These are phyloP conservation scores for Colletotrichum cordylinicola DNA, from an alignment of 2,329 filamentous ascomycete genomes.

Conservation along the genomic window DNA sequence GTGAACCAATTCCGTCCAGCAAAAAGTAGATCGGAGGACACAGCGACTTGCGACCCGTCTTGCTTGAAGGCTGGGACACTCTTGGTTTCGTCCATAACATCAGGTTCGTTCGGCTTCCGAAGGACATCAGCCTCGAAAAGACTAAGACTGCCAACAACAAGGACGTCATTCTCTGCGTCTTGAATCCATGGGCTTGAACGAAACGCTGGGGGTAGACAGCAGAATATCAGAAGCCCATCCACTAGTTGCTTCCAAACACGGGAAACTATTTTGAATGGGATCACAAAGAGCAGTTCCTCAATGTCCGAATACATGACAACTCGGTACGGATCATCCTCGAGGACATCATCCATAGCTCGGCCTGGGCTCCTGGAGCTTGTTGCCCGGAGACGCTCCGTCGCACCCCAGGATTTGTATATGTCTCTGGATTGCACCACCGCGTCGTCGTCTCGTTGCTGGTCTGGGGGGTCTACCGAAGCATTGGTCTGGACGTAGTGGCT, in stretches of 20 bases:
- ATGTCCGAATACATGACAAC: conserved; percentile 84
- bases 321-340: conserved; percentile 82
- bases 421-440: conserved; percentile 39
- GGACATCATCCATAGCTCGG: conserved; percentile 75
- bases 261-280: conserved; percentile 45
- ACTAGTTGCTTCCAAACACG: conserved; percentile 56
- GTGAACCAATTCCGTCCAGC: conserved; percentile 49
- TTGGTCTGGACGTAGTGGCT: conserved; percentile 46
- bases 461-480: conserved; percentile 45
- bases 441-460: conserved; percentile 33
- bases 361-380: conserved; percentile 66
- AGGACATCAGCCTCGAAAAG: conserved; percentile 5
- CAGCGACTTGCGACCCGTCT: conserved; percentile 30
- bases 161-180: conserved; percentile 32
- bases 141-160: not conserved
- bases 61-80: conserved; percentile 30
- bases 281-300: conserved; percentile 61
- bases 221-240: conserved; percentile 75
- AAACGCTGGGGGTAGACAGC: conserved; percentile 61
- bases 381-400: conserved; percentile 57
- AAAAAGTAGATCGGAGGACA: conserved; percentile 61
- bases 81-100: conserved; percentile 8
- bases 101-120: conserved; percentile 4
- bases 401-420: conserved; percentile 57
- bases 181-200: conserved; percentile 32